A percentile compares a stretch with the other conserved stretches of the same genome.
phyloP scores from a whole-genome alignment of 768 basidiomycete species.

The Lactifluus subvellereus region DNA sequence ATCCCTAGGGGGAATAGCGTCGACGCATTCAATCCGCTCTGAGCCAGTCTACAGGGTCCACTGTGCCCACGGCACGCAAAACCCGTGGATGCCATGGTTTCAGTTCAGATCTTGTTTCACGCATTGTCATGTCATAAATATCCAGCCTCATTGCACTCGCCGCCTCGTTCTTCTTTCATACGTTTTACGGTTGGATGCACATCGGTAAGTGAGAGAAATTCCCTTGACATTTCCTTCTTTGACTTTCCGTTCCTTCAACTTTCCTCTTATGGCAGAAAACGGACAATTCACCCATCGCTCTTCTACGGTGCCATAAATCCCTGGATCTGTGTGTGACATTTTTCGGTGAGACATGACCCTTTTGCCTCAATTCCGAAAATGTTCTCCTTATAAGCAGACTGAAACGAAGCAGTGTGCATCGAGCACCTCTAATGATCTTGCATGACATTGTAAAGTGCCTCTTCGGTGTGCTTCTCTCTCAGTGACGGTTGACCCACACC shows the following conservation, averaged over 20 bases:
- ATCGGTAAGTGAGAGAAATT: slow-evolving; percentile 23
- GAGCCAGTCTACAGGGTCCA: slow-evolving; percentile 21
- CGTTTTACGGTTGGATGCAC: slow-evolving; percentile 21
- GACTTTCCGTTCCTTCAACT: slow-evolving; percentile 24
- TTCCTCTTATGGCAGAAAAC: slow-evolving; percentile 25
- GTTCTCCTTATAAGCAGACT: slow-evolving; percentile 23
- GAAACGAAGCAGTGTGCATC: slow-evolving; percentile 12
- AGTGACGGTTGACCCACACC: background rate
- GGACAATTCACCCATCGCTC: slow-evolving; percentile 23
- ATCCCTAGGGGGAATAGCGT: slow-evolving; percentile 17
- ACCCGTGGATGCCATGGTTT: slow-evolving; percentile 24
- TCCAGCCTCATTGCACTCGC: slow-evolving; percentile 24
- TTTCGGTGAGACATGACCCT: slow-evolving; percentile 20
- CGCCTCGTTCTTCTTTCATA: slow-evolving; percentile 22
- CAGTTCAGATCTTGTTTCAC: slow-evolving; percentile 24
- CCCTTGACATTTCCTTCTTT: slow-evolving; percentile 28
- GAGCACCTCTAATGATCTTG: slow-evolving; percentile 18
- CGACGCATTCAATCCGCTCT: slow-evolving; percentile 13
- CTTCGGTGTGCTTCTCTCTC: slow-evolving; percentile 4
- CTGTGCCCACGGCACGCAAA: slow-evolving; percentile 16
- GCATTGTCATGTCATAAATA: slow-evolving; percentile 26
- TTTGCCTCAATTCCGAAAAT: slow-evolving; percentile 23
- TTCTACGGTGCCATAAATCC: slow-evolving; percentile 26
- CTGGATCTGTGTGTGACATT: slow-evolving; percentile 26
- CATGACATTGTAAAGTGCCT: slow-evolving; percentile 17